Conservation (phyloP, 2,329 filamentous ascomycete genomes). For the Chrysoporthe austroafricana region DNA sequence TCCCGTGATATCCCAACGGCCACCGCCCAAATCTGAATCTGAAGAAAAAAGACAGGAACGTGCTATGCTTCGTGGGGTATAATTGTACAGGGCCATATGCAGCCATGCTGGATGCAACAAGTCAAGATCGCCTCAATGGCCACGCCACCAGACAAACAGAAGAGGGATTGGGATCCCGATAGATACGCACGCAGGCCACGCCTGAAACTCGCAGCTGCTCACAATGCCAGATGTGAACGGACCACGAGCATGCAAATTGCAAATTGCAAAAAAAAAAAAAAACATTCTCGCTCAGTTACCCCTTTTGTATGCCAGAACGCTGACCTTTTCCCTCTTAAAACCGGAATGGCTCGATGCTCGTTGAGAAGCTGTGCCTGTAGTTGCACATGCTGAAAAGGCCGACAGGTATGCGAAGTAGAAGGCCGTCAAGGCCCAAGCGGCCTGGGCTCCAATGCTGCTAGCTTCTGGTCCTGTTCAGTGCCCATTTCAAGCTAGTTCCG, state of each 20-base stretch:
- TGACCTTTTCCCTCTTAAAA: not conserved
- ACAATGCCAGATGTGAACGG: not conserved
- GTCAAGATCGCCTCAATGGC: not conserved
- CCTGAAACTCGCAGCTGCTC: too few relatives aligned
- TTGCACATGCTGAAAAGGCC: not conserved
- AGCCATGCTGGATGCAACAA: constrained; percentile 1
- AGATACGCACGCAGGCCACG: not conserved
- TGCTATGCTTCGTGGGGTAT: constrained; percentile 3
- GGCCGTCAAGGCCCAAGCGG: not conserved
- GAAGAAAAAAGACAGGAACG: not conserved
- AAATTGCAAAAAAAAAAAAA: not conserved
- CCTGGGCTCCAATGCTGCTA: not conserved
- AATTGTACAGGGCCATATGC: not conserved
- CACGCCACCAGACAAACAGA: not conserved
- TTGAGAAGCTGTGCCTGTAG: not conserved
- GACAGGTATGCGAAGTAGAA: not conserved
- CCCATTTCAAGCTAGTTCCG: not conserved
- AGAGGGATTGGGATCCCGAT: not conserved
- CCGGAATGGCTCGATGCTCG: not conserved
- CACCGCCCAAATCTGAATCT: not conserved
- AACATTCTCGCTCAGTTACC: not conserved
- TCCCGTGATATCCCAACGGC: not conserved
- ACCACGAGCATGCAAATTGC: not conserved
- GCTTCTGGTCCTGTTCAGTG: not conserved
- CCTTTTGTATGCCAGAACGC: not conserved